These are phyloP conservation scores for Blastobotrys raffinosifermentans DNA, from an alignment of 1,139 yeast genomes.

Conservation along the genomic window DNA sequence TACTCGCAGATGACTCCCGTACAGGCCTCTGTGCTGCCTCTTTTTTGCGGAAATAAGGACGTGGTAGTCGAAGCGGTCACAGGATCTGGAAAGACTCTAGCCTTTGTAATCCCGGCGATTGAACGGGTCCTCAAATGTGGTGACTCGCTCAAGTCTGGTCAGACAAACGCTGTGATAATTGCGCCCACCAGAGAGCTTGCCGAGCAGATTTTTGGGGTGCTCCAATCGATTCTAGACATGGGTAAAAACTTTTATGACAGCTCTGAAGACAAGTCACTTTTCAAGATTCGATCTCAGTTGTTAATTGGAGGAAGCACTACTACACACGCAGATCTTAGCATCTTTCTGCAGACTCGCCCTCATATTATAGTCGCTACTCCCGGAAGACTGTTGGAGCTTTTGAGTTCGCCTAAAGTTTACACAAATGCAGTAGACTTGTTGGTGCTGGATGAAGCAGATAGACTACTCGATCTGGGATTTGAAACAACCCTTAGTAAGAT, in stretches of 20 bases:
- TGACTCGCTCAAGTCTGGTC: slow-evolving; percentile 39
- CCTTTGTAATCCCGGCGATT: slow-evolving; percentile 77
- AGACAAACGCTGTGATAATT: slow-evolving; percentile 63
- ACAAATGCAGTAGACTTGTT: slow-evolving; percentile 60
- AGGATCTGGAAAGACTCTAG: slow-evolving; percentile 92
- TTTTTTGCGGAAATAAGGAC: slow-evolving; percentile 82
- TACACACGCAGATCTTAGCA: slow-evolving; percentile 67
- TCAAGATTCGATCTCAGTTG: slow-evolving; percentile 53
- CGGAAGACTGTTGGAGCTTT: slow-evolving; percentile 76
- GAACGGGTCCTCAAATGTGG: slow-evolving; percentile 46
- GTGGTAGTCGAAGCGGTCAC: slow-evolving; percentile 95
- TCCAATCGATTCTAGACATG: slow-evolving; percentile 52
- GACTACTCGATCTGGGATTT: slow-evolving; percentile 75
- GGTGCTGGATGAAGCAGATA: slow-evolving; percentile 90
- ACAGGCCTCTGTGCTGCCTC: slow-evolving; percentile 91
- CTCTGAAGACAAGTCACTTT: slow-evolving; percentile 15
- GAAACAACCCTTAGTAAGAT: slow-evolving; percentile 62
- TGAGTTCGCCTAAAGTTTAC: slow-evolving; percentile 37
- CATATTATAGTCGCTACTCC: slow-evolving; percentile 83
- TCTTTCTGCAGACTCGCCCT: slow-evolving; percentile 49
- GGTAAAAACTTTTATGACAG: slow-evolving; percentile 59
- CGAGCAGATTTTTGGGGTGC: slow-evolving; percentile 67
- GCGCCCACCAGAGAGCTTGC: slow-evolving; percentile 95
- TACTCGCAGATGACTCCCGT: slow-evolving; percentile 91
- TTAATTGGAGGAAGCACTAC: slow-evolving; percentile 70